Percentiles rank a stretch among this genome's conserved stretches.
These are phyloP conservation scores for Candida nitratophila DNA, from an alignment of 805 yeast genomes.

Conservation along the genomic window DNA sequence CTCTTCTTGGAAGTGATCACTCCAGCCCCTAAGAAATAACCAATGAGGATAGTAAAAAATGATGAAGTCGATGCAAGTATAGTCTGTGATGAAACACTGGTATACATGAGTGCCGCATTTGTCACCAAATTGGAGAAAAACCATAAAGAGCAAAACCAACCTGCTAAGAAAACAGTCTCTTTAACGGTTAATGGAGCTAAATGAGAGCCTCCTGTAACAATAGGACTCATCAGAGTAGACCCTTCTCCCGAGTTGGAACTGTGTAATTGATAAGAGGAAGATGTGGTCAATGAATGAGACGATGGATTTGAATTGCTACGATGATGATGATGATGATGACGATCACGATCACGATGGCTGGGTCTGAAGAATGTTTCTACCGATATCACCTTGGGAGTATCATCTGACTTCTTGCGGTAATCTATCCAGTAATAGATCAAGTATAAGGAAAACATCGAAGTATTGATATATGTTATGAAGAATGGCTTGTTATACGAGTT, in stretches of 20 bases:
- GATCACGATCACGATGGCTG: not conserved
- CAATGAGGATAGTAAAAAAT: constrained; percentile 83
- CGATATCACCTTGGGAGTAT: not conserved
- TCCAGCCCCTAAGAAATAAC: constrained; percentile 68
- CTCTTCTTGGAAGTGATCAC: constrained; percentile 57
- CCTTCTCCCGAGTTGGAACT: constrained; percentile 3
- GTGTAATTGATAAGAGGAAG: constrained; percentile 8
- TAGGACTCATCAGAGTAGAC: not conserved
- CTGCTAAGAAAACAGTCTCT: constrained; percentile 69
- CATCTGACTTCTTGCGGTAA: not conserved
- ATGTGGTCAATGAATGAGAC: not conserved
- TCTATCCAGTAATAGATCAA: constrained; percentile 45
- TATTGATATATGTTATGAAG: constrained; percentile 85
- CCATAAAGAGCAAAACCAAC: constrained; percentile 86
- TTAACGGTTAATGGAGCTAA: constrained; percentile 28
- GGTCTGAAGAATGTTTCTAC: not conserved
- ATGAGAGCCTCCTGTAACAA: too few species aligned
- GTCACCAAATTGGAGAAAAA: constrained; percentile 83
- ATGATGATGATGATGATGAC: not conserved
- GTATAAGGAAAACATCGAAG: constrained; percentile 77
- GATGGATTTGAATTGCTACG: not conserved
- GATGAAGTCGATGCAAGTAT: constrained; percentile 88
- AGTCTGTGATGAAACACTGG: constrained; percentile 92
- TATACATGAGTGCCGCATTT: constrained; percentile 79
- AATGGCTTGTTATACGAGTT: constrained; percentile 74